phyloP scores from a whole-genome alignment of 1,284 basidiomycete species.

The Tausonia pullulans region DNA sequence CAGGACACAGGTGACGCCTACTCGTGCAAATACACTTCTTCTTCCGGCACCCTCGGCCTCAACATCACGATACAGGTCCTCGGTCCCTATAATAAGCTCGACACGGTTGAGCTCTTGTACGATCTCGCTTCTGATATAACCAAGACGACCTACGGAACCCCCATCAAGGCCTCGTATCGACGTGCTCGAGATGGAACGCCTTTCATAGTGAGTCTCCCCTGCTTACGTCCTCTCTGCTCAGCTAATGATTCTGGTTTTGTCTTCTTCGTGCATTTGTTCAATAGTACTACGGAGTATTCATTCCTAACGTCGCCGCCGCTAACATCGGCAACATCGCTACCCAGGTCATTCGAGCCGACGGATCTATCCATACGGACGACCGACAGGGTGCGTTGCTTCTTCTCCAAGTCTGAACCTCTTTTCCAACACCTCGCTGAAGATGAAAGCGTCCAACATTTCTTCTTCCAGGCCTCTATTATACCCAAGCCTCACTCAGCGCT shows the following conservation, averaged over 20 bases:
- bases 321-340: slow-evolving; percentile 9
- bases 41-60: slow-evolving; percentile 5
- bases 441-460: not conserved
- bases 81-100: slow-evolving; percentile 14
- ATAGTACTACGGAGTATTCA: slow-evolving; percentile 16
- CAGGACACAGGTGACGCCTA: slow-evolving; percentile 13
- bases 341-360: slow-evolving; percentile 12
- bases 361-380: slow-evolving; percentile 13
- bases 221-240: not conserved
- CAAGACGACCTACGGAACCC: not conserved
- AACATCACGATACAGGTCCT: slow-evolving; percentile 19
- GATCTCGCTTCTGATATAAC: not conserved
- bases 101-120: slow-evolving; percentile 18
- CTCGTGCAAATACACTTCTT: slow-evolving; percentile 14
- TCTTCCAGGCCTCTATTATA: slow-evolving; percentile 15
- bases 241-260: not conserved
- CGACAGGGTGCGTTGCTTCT: slow-evolving; percentile 11
- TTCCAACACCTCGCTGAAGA: not conserved
- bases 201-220: not conserved
- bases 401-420: no score
- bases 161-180: slow-evolving; percentile 11
- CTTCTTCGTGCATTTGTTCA: not conserved
- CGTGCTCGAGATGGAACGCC: slow-evolving; percentile 9
- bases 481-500: not conserved
- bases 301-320: slow-evolving; percentile 4